phyloP scores from a whole-genome alignment of 208 protist species.

The Leishmania lainsoni region DNA sequence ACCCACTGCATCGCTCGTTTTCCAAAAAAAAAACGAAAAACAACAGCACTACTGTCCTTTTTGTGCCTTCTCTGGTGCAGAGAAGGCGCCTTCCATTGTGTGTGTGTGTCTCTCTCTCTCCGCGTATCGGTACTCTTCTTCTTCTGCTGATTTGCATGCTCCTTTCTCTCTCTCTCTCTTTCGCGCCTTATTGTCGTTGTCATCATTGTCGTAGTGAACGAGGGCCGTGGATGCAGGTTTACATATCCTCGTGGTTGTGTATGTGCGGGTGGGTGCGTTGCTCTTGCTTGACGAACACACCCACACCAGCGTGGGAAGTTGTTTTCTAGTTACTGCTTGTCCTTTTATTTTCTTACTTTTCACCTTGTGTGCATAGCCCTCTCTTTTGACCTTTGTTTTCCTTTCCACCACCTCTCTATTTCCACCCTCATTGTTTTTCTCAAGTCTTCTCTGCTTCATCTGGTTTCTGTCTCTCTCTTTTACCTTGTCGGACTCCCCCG shows the following conservation, averaged over 20 bases:
- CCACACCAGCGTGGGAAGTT: background rate
- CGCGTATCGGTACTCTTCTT: background rate
- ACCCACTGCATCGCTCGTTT: background rate
- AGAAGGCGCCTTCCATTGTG: background rate
- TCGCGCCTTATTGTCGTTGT: background rate
- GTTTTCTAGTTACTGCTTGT: background rate
- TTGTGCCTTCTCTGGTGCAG: background rate
- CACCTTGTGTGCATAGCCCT: background rate
- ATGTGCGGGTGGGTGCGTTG: background rate
- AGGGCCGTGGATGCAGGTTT: background rate
- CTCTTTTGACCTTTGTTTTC: background rate
- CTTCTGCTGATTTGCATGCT: no score
- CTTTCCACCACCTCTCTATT: background rate
- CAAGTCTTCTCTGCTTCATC: background rate
- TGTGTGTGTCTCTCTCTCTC: background rate
- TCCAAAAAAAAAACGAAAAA: background rate
- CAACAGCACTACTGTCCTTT: background rate
- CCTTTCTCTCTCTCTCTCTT: background rate
- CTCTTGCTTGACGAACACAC: background rate
- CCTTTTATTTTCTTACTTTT: background rate
- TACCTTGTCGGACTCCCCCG: background rate
- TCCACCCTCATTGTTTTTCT: background rate
- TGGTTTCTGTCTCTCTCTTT: constrained; percentile 7
- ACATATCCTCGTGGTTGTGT: background rate
- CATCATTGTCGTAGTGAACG: background rate